Evolutionary conservation across 768 basidiomycete species (phyloP), one percentile per base, ranked within the genome.

Genomic region (Pleurotus platypus): DNA sequence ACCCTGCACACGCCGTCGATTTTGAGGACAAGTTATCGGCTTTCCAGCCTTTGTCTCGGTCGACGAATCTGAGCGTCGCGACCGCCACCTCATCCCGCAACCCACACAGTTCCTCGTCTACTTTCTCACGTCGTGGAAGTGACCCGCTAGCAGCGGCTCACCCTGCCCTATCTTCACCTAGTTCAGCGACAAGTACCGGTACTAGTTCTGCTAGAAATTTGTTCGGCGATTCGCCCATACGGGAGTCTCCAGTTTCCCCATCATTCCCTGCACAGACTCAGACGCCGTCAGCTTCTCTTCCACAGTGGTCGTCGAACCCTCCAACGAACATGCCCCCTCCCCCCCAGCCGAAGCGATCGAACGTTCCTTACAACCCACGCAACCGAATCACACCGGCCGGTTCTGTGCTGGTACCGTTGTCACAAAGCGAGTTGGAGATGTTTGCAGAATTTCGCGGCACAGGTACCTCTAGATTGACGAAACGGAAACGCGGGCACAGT

Each of bases 381-480:
- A 77, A 76, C 50, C 78, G 89, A 45, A 76, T 81, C 62, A 81
- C 90, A 0, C 80, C 85, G 12, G 75, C 89, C 13, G 70, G 70
- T 26, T 81, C 82, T 5, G 80, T 91, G 42, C 79, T 89, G 61
- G 66, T 81, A 3, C 90, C 90, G 2, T 78, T 91, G 63, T 75
- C 88, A 5, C 75, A 71, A 18, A 75, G 76, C 40, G 90, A 92
- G 69, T 75, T 86, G 54, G 79, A 85, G 54, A 71, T 69, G 61
- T 87, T 81, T 70, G 82, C 73, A 63, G 75, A 77, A 57, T 82
- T 77, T 68, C 77, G 79, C 16, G 84, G 87, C 39, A 72, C 75
- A 42, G 87, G 87, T 37, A 74, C 81, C 4, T 71, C 74, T 22
- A 78, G 78, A 53, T 77, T 86, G 15, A 68, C 71, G 9, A 85